Conservation (phyloP, 31 red algal genomes). For the Endocladia muricata region DNA sequence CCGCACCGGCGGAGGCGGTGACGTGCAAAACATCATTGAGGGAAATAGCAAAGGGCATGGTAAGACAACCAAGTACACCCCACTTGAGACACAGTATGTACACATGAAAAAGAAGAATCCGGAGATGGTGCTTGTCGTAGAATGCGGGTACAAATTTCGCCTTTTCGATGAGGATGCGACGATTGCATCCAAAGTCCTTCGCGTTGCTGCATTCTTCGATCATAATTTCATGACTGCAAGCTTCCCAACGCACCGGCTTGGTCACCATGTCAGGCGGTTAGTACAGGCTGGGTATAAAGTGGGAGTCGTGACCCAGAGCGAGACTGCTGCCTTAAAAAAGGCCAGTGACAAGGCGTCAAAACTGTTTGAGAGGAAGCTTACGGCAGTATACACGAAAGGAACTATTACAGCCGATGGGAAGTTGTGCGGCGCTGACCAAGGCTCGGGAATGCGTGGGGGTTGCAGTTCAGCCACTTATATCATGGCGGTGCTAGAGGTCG, state of each 20-base stretch:
- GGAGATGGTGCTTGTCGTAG: constrained; percentile 67
- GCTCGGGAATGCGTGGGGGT: neutral
- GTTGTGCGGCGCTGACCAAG: constrained; percentile 8
- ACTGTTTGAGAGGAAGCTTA: constrained; percentile 50
- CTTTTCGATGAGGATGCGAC: constrained; percentile 77
- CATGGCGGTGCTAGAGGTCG: constrained; percentile 30
- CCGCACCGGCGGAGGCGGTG: constrained; percentile 8
- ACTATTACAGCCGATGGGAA: constrained; percentile 57
- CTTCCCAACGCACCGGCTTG: constrained; percentile 51
- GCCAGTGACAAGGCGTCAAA: constrained; percentile 34
- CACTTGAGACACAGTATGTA: constrained; percentile 67
- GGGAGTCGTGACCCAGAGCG: constrained; percentile 71
- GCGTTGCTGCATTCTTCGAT: constrained; percentile 65
- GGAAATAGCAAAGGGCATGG: neutral
- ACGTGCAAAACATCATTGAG: neutral
- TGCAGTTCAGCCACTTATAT: constrained; percentile 18
- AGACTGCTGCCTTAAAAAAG: constrained; percentile 77
- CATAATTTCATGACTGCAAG: constrained; percentile 80
- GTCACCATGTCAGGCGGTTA: constrained; percentile 69
- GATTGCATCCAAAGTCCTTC: constrained; percentile 52
- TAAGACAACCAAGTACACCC: constrained; percentile 59
- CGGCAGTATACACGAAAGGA: constrained; percentile 59
- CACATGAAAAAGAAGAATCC: constrained; percentile 45
- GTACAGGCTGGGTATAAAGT: constrained; percentile 73
- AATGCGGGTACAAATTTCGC: constrained; percentile 80